Evolutionary conservation across 306 rosid species (phyloP).

Genomic region (Ormosia semicastrata): DNA sequence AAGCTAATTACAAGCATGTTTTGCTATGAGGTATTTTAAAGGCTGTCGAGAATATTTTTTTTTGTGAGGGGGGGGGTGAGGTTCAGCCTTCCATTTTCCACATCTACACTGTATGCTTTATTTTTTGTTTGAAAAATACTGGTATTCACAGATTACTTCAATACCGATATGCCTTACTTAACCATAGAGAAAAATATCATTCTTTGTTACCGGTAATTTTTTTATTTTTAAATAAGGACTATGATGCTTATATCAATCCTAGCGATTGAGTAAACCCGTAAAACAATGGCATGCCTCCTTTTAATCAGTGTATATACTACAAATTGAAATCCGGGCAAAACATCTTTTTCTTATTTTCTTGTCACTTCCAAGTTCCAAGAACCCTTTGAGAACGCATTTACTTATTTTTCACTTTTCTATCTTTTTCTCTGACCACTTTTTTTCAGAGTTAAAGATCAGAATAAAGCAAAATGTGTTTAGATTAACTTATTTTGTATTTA

Average conservation of each 20-base stretch:
- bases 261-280: background rate
- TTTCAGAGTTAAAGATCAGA: background rate
- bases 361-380: background rate
- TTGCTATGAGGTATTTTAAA: background rate
- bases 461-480: background rate
- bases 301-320: background rate
- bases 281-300: background rate
- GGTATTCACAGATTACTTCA: background rate
- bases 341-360: background rate
- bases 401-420: background rate
- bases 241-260: background rate
- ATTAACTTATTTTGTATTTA: too few relatives aligned
- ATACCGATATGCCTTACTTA: background rate
- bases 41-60: too few relatives aligned
- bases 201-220: background rate
- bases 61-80: too few relatives aligned
- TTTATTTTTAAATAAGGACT: background rate
- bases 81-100: too few relatives aligned
- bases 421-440: background rate
- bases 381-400: background rate
- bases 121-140: too few relatives aligned
- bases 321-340: background rate
- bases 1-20: background rate
- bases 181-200: background rate
- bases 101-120: too few relatives aligned